A percentile compares a stretch with the other conserved stretches of the same genome.
These are phyloP conservation scores for Mercurialis annua DNA, from an alignment of 345 rosid genomes.

Conservation along the genomic window DNA sequence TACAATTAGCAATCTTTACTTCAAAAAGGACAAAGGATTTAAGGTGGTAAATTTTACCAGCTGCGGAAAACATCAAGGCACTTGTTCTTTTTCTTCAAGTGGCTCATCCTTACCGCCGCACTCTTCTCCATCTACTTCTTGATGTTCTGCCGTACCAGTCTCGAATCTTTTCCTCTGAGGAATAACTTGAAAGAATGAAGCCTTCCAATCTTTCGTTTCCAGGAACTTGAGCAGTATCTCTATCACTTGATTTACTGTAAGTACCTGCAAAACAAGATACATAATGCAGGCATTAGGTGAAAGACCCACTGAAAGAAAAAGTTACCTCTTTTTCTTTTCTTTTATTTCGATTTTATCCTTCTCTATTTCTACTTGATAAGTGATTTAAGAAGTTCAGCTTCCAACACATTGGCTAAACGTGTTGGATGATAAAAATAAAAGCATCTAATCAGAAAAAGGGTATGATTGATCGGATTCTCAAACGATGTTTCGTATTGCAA, in stretches of 20 bases:
- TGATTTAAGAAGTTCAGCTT: neutral
- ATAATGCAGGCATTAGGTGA: neutral
- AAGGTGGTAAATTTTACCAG: conserved; percentile 14
- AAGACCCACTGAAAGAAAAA: too few species aligned
- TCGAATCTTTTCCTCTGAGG: conserved; percentile 79
- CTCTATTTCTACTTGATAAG: too few species aligned
- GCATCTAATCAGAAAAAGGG: neutral
- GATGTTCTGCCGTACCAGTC: conserved; percentile 34
- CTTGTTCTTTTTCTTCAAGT: conserved; percentile 49
- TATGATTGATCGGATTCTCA: too few species aligned
- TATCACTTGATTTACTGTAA: conserved; percentile 90
- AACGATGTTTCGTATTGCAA: too few species aligned
- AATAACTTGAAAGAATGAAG: conserved; percentile 81
- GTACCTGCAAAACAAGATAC: conserved; percentile 49
- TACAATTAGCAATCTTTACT: too few species aligned
- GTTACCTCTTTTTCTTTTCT: too few species aligned
- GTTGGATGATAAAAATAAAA: neutral
- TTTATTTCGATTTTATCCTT: too few species aligned
- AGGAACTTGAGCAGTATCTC: conserved; percentile 82
- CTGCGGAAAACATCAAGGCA: conserved; percentile 43
- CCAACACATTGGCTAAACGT: neutral
- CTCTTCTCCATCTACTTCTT: conserved; percentile 26
- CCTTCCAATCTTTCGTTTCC: conserved; percentile 85
- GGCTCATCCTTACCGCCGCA: conserved; percentile 29
- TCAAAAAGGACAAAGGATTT: neutral